These are phyloP conservation scores for Cystofilobasidium macerans DNA, from an alignment of 768 basidiomycete genomes.

Conservation along the genomic window DNA sequence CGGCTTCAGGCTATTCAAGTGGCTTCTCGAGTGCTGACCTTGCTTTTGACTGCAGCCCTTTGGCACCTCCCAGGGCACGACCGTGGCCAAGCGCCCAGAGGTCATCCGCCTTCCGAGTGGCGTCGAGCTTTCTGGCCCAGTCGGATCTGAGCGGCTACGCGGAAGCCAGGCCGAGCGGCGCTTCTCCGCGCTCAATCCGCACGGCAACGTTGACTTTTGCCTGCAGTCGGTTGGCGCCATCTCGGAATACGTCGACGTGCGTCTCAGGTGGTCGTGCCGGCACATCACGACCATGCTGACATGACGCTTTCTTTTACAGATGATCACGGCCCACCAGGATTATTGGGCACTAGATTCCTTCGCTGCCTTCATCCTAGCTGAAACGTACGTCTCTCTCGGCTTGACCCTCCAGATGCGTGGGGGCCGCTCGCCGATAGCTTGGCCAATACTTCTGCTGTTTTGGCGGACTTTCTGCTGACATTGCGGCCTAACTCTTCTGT, in stretches of 20 bases:
- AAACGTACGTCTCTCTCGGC: too few species aligned
- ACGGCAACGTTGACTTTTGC: constrained; percentile 38
- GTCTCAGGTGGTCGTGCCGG: neutral
- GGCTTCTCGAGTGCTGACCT: constrained; percentile 26
- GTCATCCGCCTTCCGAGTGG: constrained; percentile 37
- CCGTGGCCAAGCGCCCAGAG: constrained; percentile 31
- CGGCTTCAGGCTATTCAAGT: too few species aligned
- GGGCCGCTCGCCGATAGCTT: too few species aligned
- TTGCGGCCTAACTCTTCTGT: too few species aligned
- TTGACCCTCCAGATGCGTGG: too few species aligned
- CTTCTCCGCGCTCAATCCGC: constrained; percentile 43
- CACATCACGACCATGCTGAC: neutral
- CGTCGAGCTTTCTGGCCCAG: constrained; percentile 38
- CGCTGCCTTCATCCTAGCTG: constrained; percentile 13
- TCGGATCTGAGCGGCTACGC: constrained; percentile 35
- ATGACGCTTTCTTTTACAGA: neutral
- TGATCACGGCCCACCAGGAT: neutral
- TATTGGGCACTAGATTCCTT: constrained; percentile 15
- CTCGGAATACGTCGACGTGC: constrained; percentile 17
- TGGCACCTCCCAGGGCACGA: neutral
- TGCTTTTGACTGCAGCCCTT: constrained; percentile 17
- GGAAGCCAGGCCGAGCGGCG: constrained; percentile 37
- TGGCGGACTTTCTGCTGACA: too few species aligned
- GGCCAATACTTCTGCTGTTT: too few species aligned
- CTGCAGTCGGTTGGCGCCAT: constrained; percentile 17